Base-by-base conservation (phyloP, 2,329 filamentous ascomycete species). In the Epichloe festucae region DNA sequence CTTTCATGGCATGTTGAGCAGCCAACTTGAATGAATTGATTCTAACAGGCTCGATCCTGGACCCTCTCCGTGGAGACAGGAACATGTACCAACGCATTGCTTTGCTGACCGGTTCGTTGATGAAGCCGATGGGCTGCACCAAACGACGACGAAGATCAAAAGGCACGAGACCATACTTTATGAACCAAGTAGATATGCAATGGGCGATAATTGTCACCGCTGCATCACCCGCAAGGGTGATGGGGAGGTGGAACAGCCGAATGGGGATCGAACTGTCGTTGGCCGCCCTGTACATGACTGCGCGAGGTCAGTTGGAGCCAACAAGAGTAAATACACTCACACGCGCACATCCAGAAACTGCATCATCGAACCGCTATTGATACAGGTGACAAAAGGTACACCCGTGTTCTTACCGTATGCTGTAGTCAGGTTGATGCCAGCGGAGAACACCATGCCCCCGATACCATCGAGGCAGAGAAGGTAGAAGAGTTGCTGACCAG, bases 151-250 rank as follows among this genome's bases (percentile, higher is more conserved):
- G 64, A 19, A 79, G 62, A 60, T 78, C 74, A 21, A 65, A 63
- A 56, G 70, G 70, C 27, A 78, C 73, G n/a, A 77, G 60, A 31
- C 68, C 53, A 38, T 69, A 63, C 58, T 77, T 73, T 42, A 75
- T 63, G 48, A 75, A 62, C 75, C 75, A 79, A 21, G 75, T 78
- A 46, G 76, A 63, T 55, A 74, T 59, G 56, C 65, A 70, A 60
- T 78, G 75, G 48, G 77, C 49, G 54, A 78, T 65, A 53, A 76
- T 68, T n/a, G 75, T 78, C 41, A 78, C 65, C 39, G 67, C 70
- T 3, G 70, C 70, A 59, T 48, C 45, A 10, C 38, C 45, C 1
- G 50, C 50, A 36, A 52, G 50, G 23, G 39, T 35, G 31, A 31
- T 36, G 27, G 50, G 45, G 5, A 48, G 11, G 7, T 12, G 14